phyloP scores from a whole-genome alignment of 495 filamentous ascomycete genomes.

The Hypoxylon crocopeplum region DNA sequence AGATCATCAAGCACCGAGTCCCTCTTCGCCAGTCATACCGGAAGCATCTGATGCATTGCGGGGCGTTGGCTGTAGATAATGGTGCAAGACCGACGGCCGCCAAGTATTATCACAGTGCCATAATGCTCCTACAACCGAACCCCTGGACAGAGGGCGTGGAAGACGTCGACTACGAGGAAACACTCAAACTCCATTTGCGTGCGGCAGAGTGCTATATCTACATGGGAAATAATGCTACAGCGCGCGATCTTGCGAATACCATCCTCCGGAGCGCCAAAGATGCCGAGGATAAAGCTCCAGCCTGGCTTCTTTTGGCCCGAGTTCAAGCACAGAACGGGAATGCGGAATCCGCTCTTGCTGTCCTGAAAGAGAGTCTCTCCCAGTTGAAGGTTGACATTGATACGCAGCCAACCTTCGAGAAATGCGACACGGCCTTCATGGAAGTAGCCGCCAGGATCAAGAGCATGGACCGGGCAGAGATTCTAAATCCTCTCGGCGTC shows the following conservation, averaged over 20 bases:
- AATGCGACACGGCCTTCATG: conserved; percentile 76
- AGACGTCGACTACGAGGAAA: conserved; percentile 89
- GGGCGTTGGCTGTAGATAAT: conserved; percentile 75
- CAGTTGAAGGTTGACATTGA: conserved; percentile 72
- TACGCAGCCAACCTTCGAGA: conserved; percentile 69
- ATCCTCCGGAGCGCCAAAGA: conserved; percentile 71
- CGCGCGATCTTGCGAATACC: conserved; percentile 66
- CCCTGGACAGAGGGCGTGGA: conserved; percentile 73
- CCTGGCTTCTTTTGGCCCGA: conserved; percentile 78
- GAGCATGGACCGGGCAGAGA: conserved; percentile 60
- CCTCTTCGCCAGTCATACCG: conserved; percentile 67
- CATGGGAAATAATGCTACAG: conserved; percentile 69
- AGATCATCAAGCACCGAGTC: conserved; percentile 72
- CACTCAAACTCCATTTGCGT: conserved; percentile 72
- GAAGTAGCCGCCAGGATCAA: conserved; percentile 64
- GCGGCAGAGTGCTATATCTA: conserved; percentile 84
- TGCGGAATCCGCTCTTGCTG: conserved; percentile 68
- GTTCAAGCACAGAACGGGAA: conserved; percentile 77
- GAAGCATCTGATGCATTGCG: conserved; percentile 76
- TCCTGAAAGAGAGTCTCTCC: conserved; percentile 69
- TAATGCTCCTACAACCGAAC: conserved; percentile 76
- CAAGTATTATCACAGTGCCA: conserved; percentile 76
- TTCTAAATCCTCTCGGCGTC: conserved; percentile 58
- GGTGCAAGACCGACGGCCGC: conserved; percentile 80
- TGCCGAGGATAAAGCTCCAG: conserved; percentile 75